These are phyloP conservation scores for Besnoitia besnoiti DNA, from an alignment of 169 alveolate species.

Conservation along the genomic window DNA sequence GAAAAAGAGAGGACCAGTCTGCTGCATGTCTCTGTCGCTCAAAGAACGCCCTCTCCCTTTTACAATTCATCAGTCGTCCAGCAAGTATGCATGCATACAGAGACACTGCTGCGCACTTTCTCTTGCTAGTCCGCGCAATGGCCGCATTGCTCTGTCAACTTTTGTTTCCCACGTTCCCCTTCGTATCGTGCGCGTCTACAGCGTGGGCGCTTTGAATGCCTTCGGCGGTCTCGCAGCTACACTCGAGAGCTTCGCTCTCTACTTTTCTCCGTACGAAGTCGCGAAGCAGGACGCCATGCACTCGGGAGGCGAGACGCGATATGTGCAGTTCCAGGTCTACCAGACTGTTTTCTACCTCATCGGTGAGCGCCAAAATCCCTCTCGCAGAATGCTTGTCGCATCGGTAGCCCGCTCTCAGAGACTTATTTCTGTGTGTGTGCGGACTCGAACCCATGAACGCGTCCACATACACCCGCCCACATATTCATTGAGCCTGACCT, in stretches of 20 bases:
- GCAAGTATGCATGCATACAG: too few species aligned
- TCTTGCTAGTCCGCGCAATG: too few species aligned
- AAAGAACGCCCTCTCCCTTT: too few species aligned
- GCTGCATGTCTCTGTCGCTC: too few species aligned
- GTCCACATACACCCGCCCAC: background rate
- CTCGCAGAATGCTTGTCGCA: background rate
- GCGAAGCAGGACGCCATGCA: background rate
- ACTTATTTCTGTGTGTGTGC: background rate
- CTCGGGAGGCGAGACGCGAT: background rate
- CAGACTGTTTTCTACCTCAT: conserved; percentile 24
- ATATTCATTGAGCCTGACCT: too few species aligned
- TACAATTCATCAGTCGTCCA: too few species aligned
- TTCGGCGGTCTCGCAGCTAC: conserved; percentile 92
- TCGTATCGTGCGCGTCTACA: too few species aligned
- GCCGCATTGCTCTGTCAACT: too few species aligned
- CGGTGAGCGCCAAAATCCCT: conserved; percentile 8
- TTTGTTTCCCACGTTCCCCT: too few species aligned
- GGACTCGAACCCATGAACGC: background rate
- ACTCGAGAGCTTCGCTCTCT: conserved; percentile 37
- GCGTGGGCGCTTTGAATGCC: conserved; percentile 90
- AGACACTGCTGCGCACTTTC: too few species aligned
- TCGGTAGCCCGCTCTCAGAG: background rate
- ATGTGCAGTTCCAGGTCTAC: background rate
- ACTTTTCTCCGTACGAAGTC: conserved; percentile 1
- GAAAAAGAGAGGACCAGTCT: too few species aligned